Evolutionary conservation across 768 basidiomycete genomes (phyloP).

Genomic region (Macrocybe gigantea): DNA sequence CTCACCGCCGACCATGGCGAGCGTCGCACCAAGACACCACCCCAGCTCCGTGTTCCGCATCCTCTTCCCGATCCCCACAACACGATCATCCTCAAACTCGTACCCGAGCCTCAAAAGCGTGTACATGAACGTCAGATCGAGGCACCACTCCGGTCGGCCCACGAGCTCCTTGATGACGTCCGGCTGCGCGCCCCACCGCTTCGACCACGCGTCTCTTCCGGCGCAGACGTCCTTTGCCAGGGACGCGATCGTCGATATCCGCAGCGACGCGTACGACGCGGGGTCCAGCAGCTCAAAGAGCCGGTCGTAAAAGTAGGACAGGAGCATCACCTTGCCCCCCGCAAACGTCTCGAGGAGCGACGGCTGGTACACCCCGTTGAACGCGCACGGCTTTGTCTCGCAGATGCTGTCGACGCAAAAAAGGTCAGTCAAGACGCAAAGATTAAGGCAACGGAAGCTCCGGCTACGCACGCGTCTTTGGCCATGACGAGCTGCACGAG

Average conservation of each 20-base stretch:
- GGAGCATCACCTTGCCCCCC: conserved; percentile 76
- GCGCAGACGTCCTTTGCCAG: conserved; percentile 71
- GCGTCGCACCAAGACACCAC: conserved; percentile 86
- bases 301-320: conserved; percentile 98
- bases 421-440: not conserved
- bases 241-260: conserved; percentile 51
- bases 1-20: conserved; percentile 64
- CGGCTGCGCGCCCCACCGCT: conserved; percentile 33
- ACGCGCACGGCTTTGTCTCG: conserved; percentile 90
- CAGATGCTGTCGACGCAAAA: conserved; percentile 51
- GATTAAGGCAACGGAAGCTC: not conserved
- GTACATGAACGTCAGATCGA: conserved; percentile 96
- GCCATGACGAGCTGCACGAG: conserved; percentile 87
- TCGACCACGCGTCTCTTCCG: conserved; percentile 58
- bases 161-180: conserved; percentile 55
- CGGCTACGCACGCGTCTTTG: conserved; percentile 76
- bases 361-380: conserved; percentile 97
- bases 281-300: conserved; percentile 62
- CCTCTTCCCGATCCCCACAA: conserved; percentile 80
- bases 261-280: conserved; percentile 18
- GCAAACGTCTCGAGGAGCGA: conserved; percentile 86
- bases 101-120: conserved; percentile 83
- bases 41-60: conserved; percentile 87
- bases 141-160: conserved; percentile 88
- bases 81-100: conserved; percentile 68